Evolutionary conservation across 2,329 filamentous ascomycete species (phyloP).

Genomic region (Lanzia echinophila): DNA sequence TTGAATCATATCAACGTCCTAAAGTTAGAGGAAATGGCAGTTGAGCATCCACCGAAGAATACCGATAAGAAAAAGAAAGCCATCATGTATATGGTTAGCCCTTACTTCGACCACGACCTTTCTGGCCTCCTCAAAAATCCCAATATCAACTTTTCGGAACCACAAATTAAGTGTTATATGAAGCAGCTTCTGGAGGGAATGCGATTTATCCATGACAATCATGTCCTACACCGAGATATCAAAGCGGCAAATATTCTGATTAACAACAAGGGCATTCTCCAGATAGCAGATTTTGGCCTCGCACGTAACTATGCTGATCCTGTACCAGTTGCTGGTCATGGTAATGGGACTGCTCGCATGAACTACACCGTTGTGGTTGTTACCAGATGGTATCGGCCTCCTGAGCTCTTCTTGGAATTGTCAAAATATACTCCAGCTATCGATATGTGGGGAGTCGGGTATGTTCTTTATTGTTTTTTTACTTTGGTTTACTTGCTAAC

Average conservation of each 20-base stretch:
- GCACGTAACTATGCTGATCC: conserved; percentile 88
- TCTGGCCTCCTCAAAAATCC: conserved; percentile 95
- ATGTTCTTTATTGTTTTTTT: conserved; percentile 32
- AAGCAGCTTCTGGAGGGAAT: conserved; percentile 85
- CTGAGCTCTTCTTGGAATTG: conserved; percentile 82
- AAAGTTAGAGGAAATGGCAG: conserved; percentile 88
- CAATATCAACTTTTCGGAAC: conserved; percentile 74
- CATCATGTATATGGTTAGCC: conserved; percentile 97
- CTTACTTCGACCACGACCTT: conserved; percentile 99
- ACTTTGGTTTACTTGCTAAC: conserved; percentile 19
- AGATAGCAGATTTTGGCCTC: conserved; percentile 95
- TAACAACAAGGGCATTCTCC: conserved; percentile 85
- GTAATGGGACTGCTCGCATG: conserved; percentile 75
- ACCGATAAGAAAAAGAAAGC: conserved; percentile 71
- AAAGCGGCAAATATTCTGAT: conserved; percentile 97
- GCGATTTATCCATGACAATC: conserved; percentile 79
- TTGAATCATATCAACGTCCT: conserved; percentile 88
- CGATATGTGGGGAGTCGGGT: conserved; percentile 97
- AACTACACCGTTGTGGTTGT: conserved; percentile 98
- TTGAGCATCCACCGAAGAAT: conserved; percentile 59
- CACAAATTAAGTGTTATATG: conserved; percentile 98
- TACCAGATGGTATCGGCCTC: conserved; percentile 93
- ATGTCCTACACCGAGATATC: conserved; percentile 95
- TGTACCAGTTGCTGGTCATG: conserved; percentile 66
- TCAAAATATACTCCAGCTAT: conserved; percentile 94